Percentiles rank a stretch among this genome's conserved stretches.
These are phyloP conservation scores for Solanum ossicruentum DNA, from an alignment of 257 asterid genomes.

Conservation along the genomic window DNA sequence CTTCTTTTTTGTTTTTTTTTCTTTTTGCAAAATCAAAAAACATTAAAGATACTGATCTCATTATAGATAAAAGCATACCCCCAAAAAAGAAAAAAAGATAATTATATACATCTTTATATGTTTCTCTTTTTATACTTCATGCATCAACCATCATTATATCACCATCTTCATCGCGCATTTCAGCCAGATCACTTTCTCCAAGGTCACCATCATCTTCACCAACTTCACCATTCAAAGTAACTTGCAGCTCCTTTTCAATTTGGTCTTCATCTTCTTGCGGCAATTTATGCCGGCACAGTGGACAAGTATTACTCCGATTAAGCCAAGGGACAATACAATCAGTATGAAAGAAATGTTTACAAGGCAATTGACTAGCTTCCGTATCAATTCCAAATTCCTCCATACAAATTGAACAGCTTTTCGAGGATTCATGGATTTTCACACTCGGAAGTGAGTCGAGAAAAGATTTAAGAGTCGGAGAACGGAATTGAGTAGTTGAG, in stretches of 20 bases:
- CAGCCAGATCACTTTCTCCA: conserved; percentile 8
- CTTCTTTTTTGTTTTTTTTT: not conserved
- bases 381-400: conserved; percentile 25
- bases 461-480: conserved; percentile 24
- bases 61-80: not conserved
- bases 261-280: conserved; percentile 12
- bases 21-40: not conserved
- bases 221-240: not conserved
- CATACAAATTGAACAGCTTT: conserved; percentile 41
- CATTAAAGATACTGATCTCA: not conserved
- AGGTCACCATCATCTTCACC: not conserved
- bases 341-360: conserved; percentile 36
- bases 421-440: conserved; percentile 8
- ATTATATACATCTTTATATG: not conserved
- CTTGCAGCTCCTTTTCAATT: not conserved
- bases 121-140: not conserved
- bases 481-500: not conserved
- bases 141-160: conserved; percentile 48
- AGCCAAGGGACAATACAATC: conserved; percentile 48
- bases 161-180: conserved; percentile 47
- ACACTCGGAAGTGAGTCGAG: conserved; percentile 20
- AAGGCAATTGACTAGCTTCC: conserved; percentile 24
- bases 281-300: conserved; percentile 38
- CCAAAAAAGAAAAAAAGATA: not conserved
- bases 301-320: conserved; percentile 37